Base-by-base conservation (phyloP, 2,329 filamentous ascomycete genomes). In the Alternaria triticimaculans region DNA sequence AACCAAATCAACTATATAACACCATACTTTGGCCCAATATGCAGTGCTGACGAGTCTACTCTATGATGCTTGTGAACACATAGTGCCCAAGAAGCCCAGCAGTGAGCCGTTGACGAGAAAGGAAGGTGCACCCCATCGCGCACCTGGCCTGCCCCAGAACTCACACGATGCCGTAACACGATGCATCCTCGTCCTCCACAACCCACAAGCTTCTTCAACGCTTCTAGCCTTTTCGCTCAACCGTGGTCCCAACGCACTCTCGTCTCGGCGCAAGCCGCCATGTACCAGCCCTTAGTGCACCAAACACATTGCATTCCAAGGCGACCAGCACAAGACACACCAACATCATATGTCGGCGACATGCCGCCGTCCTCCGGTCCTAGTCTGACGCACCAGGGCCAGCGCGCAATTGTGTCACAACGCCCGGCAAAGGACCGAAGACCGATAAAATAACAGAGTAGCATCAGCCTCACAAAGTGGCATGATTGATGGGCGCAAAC, bases 221-320 rank as follows among this genome's bases (percentile, higher is more conserved):
- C 61, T 55, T 61, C 55, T 61, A 61, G 58, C 48, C 33, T 33
- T 57, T 33, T 58, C 15, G 48, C 50, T 37, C 48, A 30, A 50
- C 28, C 37, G 46, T 53, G 37, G 51, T 41, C 49, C 30, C 49
- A 53, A 50, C 48, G n/a, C 41, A 28, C 44, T 18, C 46, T 53
- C 54, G 57, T 63, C 28, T 65, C 64, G 59, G 62, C 59, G 59
- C 62, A 64, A 58, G 44, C 50, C 56, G 48, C 56, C 61, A 54
- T 46, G 58, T 56, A 62, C 60, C 60, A 45, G 48, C 10, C 58
- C 43, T 41, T 30, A 62, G 55, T 50, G 55, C 50, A 51, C 55
- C 55, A 37, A 49, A 54, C 54, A 28, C 50, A 43, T 30, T 26
- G 26, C 49, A 54, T 23, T 43, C 37, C 26, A 33, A 45, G 46